phyloP scores from a whole-genome alignment of 352 stramenopile species.

The Phytophthora cactorum region DNA sequence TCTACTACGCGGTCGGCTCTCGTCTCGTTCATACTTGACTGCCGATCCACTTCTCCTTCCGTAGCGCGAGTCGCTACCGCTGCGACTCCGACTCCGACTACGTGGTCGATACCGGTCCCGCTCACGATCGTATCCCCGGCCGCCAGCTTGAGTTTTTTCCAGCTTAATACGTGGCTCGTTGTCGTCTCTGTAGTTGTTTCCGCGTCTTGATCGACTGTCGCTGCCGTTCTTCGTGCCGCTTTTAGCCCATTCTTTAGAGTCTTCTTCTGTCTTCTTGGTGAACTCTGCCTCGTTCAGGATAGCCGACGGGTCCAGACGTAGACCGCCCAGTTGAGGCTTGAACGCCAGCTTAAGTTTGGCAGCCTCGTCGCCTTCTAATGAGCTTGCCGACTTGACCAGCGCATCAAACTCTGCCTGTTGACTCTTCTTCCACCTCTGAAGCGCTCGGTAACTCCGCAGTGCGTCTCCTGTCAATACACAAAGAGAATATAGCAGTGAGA shows the following conservation, averaged over 20 bases:
- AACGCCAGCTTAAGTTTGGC: constrained; percentile 58
- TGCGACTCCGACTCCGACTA: constrained; percentile 35
- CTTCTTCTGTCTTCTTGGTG: constrained; percentile 72
- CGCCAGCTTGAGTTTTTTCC: constrained; percentile 27
- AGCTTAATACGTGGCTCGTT: constrained; percentile 42
- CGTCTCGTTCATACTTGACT: constrained; percentile 26
- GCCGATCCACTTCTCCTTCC: constrained; percentile 10
- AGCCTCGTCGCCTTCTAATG: constrained; percentile 35
- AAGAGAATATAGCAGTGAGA: not conserved
- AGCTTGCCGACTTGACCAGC: constrained; percentile 41
- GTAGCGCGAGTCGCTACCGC: constrained; percentile 16
- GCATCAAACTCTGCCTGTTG: constrained; percentile 69
- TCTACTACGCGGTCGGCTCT: constrained; percentile 27
- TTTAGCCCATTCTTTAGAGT: constrained; percentile 59
- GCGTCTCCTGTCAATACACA: constrained; percentile 52
- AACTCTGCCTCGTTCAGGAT: constrained; percentile 69
- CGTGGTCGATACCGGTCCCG: constrained; percentile 24
- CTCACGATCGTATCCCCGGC: constrained; percentile 16
- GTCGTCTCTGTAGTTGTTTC: constrained; percentile 25
- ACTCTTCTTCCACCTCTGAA: constrained; percentile 72
- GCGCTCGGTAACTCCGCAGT: constrained; percentile 61
- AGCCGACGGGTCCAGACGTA: constrained; percentile 63
- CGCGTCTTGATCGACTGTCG: constrained; percentile 16
- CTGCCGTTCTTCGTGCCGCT: constrained; percentile 27
- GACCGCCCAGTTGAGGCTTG: constrained; percentile 58